phyloP scores from a whole-genome alignment of 169 alveolate genomes.

The Plasmodium adleri region DNA sequence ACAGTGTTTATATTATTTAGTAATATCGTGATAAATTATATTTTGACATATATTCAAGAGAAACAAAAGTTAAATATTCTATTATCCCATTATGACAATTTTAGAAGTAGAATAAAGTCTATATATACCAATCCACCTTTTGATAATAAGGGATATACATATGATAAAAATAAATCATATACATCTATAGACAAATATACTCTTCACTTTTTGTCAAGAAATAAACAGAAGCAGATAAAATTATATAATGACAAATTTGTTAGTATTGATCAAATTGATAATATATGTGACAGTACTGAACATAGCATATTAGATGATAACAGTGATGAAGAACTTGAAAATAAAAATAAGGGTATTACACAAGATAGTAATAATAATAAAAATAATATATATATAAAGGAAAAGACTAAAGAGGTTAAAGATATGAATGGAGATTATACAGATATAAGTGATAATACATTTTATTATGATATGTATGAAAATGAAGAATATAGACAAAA shows the following conservation, averaged over 20 bases:
- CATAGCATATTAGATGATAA: slow-evolving; percentile 15
- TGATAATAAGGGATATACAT: too few species aligned
- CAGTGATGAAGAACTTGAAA: neutral
- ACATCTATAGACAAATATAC: too few species aligned
- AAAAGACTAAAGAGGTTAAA: neutral
- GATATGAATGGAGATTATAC: slow-evolving; percentile 3
- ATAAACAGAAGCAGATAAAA: neutral
- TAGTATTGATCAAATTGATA: slow-evolving; percentile 39
- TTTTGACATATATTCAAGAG: slow-evolving; percentile 60
- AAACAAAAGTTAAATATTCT: slow-evolving; percentile 27
- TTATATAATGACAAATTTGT: slow-evolving; percentile 32
- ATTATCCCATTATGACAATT: neutral
- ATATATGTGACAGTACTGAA: slow-evolving; percentile 8
- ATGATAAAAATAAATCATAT: too few species aligned
- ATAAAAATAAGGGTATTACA: neutral
- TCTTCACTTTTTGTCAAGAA: neutral
- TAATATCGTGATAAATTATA: slow-evolving; percentile 29
- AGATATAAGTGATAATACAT: slow-evolving; percentile 30
- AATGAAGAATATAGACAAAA: slow-evolving; percentile 3
- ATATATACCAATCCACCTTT: too few species aligned
- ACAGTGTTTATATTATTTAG: slow-evolving; percentile 53
- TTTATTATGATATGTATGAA: slow-evolving; percentile 61
- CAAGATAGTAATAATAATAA: neutral
- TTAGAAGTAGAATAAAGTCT: too few species aligned
- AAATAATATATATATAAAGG: neutral